These are phyloP conservation scores for Phytophthora quininea DNA, from an alignment of 352 stramenopile species.

Conservation along the genomic window DNA sequence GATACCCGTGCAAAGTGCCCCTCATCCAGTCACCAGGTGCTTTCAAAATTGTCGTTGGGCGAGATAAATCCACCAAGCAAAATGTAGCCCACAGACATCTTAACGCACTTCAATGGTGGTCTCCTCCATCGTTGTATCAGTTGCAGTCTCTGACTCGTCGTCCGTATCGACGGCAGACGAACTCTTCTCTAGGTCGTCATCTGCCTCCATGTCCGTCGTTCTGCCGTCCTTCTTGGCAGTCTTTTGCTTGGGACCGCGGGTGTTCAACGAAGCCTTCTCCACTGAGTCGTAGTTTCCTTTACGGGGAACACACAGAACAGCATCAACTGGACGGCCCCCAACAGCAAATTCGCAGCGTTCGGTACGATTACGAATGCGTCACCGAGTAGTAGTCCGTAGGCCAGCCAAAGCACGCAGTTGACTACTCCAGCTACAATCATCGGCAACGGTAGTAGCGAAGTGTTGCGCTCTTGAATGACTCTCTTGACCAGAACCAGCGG, in stretches of 20 bases:
- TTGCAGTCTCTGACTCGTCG: slow-evolving; percentile 11
- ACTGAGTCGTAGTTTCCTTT: slow-evolving; percentile 38
- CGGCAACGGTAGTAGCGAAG: slow-evolving; percentile 42
- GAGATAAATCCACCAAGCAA: background rate
- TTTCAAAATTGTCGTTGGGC: background rate
- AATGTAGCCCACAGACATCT: background rate
- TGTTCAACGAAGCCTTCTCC: slow-evolving; percentile 11
- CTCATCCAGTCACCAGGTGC: background rate
- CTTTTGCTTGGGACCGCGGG: slow-evolving; percentile 15
- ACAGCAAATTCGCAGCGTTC: slow-evolving; percentile 62
- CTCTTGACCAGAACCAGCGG: slow-evolving; percentile 54
- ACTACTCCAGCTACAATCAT: slow-evolving; percentile 61
- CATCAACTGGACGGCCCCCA: slow-evolving; percentile 59
- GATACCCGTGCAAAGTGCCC: too few relatives aligned
- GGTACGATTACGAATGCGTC: slow-evolving; percentile 67
- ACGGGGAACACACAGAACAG: slow-evolving; percentile 50
- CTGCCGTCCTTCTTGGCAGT: slow-evolving; percentile 6
- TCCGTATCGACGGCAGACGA: slow-evolving; percentile 15
- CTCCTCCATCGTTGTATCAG: slow-evolving; percentile 12
- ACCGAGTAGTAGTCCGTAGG: slow-evolving; percentile 53
- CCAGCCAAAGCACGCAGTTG: slow-evolving; percentile 59
- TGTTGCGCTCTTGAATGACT: slow-evolving; percentile 55
- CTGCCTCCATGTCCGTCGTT: slow-evolving; percentile 8
- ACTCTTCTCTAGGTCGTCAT: slow-evolving; percentile 23
- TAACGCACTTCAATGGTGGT: slow-evolving; percentile 17